Evolutionary conservation across 2,329 filamentous ascomycete genomes (phyloP), one percentile per base, ranked within the genome.

Genomic region (Dothideomycetes sp.): DNA sequence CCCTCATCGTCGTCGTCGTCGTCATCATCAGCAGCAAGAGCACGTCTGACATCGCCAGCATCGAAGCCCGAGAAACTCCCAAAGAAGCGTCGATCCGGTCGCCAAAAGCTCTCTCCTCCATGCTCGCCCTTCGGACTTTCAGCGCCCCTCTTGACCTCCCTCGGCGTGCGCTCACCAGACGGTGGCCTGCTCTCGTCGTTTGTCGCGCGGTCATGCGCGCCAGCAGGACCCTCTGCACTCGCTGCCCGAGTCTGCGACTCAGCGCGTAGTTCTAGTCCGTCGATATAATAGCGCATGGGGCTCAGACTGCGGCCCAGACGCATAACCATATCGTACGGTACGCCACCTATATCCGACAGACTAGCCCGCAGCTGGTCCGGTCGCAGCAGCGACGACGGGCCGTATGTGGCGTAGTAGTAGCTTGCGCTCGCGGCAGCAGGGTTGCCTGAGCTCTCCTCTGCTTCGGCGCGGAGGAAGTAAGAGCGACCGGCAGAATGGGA

Each of bases 271-370:
- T 46, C 45, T 2, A 46, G 33, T 8, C 38, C 41, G 14, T 54
- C 49, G 5, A 68, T 45, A 34, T 69, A 68, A 38, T 65, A 65
- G 11, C 65, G 52, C 47, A 69, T 64, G 4, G 66, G 66, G 1
- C 58, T 59, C 0, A 69, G 45, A 24, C 62, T 64, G 33, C 64
- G 55, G 5, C 60, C 62, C 17, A 69, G 59, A 1, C 65, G 58
- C 36, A 67, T 62, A 5, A 69, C 50, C 45, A 69, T 64, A 31
- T 66, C 65, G 42, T 65, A 64, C 0, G 65, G 58, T 4, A 60
- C 61, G 40, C 36, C 30, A 38, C 31, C 29, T n/a, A n/a, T n/a
- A n/a, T n/a, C n/a, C n/a, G n/a, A n/a, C n/a, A n/a, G n/a, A n/a
- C n/a, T n/a, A n/a, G n/a, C n/a, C n/a, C n/a, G n/a, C n/a, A n/a